phyloP scores from a whole-genome alignment of 768 basidiomycete species.

The Lactifluus rugatus region DNA sequence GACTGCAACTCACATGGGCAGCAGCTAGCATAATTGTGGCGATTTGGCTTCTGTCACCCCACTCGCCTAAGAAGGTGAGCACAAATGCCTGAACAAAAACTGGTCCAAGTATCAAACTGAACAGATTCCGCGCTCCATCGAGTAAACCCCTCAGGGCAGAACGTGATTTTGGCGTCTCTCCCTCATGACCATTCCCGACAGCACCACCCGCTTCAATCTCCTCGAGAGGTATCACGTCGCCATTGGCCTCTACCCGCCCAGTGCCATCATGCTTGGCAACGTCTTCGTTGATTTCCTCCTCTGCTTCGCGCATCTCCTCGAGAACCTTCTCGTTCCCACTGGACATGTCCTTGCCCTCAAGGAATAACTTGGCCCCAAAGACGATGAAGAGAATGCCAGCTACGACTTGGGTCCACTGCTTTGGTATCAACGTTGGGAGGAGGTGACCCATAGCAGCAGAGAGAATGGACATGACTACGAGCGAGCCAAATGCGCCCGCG shows the following conservation, averaged over 20 bases:
- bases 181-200: slow-evolving; percentile 11
- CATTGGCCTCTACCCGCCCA: slow-evolving; percentile 26
- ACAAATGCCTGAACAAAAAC: slow-evolving; percentile 94
- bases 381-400: slow-evolving; percentile 81
- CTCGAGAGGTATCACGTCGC: slow-evolving; percentile 52
- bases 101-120: slow-evolving; percentile 74
- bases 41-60: slow-evolving; percentile 97
- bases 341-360: slow-evolving; percentile 77
- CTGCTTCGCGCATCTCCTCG: slow-evolving; percentile 95
- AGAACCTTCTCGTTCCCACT: slow-evolving; percentile 69
- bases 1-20: slow-evolving; percentile 59
- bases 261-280: slow-evolving; percentile 44
- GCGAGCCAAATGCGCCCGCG: slow-evolving; percentile 76
- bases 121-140: slow-evolving; percentile 76
- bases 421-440: slow-evolving; percentile 75
- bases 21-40: slow-evolving; percentile 94
- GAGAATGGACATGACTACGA: slow-evolving; percentile 88
- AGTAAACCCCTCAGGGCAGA: slow-evolving; percentile 24
- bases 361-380: slow-evolving; percentile 84
- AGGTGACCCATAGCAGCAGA: slow-evolving; percentile 91
- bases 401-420: slow-evolving; percentile 37
- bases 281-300: slow-evolving; percentile 87
- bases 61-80: slow-evolving; percentile 96
- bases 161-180: slow-evolving; percentile 16
- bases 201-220: slow-evolving; percentile 63